Evolutionary conservation across 2,329 filamentous ascomycete species (phyloP), one percentile per base, ranked within the genome.

Genomic region (Trichocomaceae sp.): DNA sequence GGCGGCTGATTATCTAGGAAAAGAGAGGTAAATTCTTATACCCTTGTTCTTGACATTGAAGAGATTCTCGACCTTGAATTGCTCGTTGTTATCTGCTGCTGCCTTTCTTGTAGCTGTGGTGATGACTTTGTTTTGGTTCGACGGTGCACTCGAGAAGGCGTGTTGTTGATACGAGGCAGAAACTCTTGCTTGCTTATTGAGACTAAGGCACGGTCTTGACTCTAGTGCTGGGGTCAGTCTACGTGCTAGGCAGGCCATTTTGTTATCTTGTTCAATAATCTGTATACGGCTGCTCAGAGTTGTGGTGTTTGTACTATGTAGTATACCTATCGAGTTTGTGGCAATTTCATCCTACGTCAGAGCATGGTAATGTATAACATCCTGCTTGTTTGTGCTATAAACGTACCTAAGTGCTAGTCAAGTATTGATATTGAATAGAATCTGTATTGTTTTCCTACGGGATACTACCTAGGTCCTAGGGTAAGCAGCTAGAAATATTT

Each of bases 1-100:
- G 58, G 54, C n/a, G 58, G 54, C n/a, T 23, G 7, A 15, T 22
- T 4, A 12, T 26, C 3, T 29, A 47, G 5, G 2, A 2, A 9
- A 5, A 20, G n/a, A 46, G 12, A 19, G 41, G n/a, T n/a, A 15
- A 4, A 7, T 51, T 12, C 17, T 31, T 39, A 17, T 59, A 67
- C 66, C 65, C 58, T 78, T 79, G 59, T 71, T 73, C 52, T 79
- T 75, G 56, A 83, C 77, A 35, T 73, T 73, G 70, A 82, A 83
- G 9, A 83, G 73, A 61, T 77, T 78, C 58, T 73, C 69, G 6
- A 76, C 72, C 58, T 72, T 69, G 54, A 82, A 79, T 57, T 76
- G 72, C 58, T 66, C 53, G 54, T 70, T 69, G 15, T 59, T 73
- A 60, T 54, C 73, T 75, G 63, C 68, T 59, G 63, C 61, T 2